Percentiles rank a stretch among this genome's conserved stretches.
Evolutionary conservation across 2,329 filamentous ascomycete genomes (phyloP).

Genomic region (Fusarium sp.): DNA sequence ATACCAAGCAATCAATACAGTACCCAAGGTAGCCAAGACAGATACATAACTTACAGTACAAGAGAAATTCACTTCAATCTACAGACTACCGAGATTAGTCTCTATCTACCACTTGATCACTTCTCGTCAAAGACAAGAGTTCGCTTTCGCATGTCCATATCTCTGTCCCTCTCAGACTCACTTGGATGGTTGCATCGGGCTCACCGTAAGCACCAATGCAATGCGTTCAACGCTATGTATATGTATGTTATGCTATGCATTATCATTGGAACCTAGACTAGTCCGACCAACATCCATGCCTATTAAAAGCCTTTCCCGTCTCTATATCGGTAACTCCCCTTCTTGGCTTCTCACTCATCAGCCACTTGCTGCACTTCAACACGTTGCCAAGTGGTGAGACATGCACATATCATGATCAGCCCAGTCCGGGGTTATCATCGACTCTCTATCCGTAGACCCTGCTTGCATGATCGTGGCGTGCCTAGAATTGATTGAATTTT

Average conservation of each 20-base stretch:
- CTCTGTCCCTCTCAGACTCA: not conserved
- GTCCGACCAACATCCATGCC: not conserved
- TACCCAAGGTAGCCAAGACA: not conserved
- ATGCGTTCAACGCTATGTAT: not conserved
- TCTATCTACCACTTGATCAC: not conserved
- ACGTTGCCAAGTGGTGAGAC: slow-evolving; percentile 23
- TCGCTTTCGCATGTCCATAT: slow-evolving; percentile 1
- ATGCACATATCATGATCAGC: slow-evolving; percentile 14
- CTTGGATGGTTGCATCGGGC: slow-evolving; percentile 37
- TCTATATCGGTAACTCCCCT: slow-evolving; percentile 15
- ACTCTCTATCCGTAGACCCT: slow-evolving; percentile 9
- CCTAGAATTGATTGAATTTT: not conserved
- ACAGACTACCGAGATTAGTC: slow-evolving; percentile 1
- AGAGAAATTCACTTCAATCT: not conserved
- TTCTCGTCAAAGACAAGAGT: not conserved
- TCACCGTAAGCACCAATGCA: slow-evolving; percentile 18
- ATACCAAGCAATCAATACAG: not conserved
- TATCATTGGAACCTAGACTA: not conserved
- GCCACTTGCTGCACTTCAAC: slow-evolving; percentile 12
- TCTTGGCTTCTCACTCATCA: slow-evolving; percentile 3
- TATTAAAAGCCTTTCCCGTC: slow-evolving; percentile 15
- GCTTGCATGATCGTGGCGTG: slow-evolving; percentile 8
- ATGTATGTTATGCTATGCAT: not conserved
- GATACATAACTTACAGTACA: not conserved
- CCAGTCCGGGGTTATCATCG: not conserved